A percentile compares a stretch with the other conserved stretches of the same genome.
Evolutionary conservation across 306 rosid genomes (phyloP).

Genomic region (Trifolium fragiferum): DNA sequence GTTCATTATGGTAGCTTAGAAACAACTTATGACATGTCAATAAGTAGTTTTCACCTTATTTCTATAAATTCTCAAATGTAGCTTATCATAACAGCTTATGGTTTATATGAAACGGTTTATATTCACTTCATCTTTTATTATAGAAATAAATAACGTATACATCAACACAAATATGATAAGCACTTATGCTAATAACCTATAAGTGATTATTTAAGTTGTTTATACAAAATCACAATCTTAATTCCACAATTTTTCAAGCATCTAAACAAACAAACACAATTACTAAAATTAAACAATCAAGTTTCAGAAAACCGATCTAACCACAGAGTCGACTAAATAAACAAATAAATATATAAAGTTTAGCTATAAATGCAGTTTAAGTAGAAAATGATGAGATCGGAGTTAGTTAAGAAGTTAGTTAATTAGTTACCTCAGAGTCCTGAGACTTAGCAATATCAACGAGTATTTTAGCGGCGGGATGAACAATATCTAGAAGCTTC

Average conservation of each 20-base stretch:
- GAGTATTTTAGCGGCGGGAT: conserved; percentile 96
- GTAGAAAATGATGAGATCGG: background rate
- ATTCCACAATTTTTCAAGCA: conserved; percentile 17
- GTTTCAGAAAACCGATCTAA: background rate
- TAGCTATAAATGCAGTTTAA: background rate
- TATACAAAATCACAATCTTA: background rate
- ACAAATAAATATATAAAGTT: background rate
- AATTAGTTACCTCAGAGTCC: conserved; percentile 79
- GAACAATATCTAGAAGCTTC: conserved; percentile 93
- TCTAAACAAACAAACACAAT: too few species aligned
- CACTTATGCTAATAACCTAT: background rate
- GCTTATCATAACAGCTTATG: background rate
- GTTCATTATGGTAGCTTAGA: background rate
- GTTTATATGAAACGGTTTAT: background rate
- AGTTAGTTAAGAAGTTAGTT: conserved; percentile 12
- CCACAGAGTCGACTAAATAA: background rate
- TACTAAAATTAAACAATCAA: background rate
- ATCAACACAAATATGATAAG: background rate
- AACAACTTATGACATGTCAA: background rate
- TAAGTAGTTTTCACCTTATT: background rate
- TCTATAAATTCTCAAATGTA: background rate
- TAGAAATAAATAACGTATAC: background rate
- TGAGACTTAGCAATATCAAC: conserved; percentile 97
- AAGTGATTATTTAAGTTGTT: background rate
- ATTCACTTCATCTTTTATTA: background rate